Base-by-base conservation (phyloP, 352 stramenopile species). In the Plasmopara muralis region DNA sequence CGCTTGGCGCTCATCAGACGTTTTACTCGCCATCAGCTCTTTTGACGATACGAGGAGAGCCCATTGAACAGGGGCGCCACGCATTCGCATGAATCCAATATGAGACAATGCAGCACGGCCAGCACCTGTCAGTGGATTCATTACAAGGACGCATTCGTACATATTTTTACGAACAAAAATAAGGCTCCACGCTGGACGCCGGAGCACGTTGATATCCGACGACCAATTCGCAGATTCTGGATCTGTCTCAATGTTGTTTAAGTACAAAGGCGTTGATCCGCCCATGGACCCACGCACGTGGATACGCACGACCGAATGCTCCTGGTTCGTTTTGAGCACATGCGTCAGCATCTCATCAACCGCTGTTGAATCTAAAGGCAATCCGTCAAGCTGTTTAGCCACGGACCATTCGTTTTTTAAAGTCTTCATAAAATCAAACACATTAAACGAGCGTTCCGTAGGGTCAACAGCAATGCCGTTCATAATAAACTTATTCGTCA, bases 111-210 rank as follows among this genome's bases (percentile, higher is more conserved):
- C 68, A 15, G 58, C 55, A 30, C 72, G 71, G 5, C 78, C 78
- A n/a, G 57, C 52, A 30, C 62, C 70, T 8, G 71, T 73, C 10
- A 71, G 68, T 34, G 83, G 81, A 43, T 91, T 81, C 41, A 93
- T 66, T 6, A 79, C 76, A 47, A 93, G 43, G 13, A 89, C 68
- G 49, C 78, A 83, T 41, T 93, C 83, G 57, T 93, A 93, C 83
- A 93, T 93, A 43, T 92, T 90, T 57, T 84, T 86, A 46, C 83
- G 74, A 41, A 93, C 50, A 50, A 90, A 91, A 44, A 93, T 88
- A 38, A 91, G 66, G 50, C 87, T 89, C 83, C 83, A 93, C 13
- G 80, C 56, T 13, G 70, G 79, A 0, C 65, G 70, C 46, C 59
- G 63, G 12, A 93, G 60, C 6, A 65, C 51, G 7, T 63, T 57